Base-by-base conservation (phyloP, 306 rosid genomes). In the Dryas drummondii region DNA sequence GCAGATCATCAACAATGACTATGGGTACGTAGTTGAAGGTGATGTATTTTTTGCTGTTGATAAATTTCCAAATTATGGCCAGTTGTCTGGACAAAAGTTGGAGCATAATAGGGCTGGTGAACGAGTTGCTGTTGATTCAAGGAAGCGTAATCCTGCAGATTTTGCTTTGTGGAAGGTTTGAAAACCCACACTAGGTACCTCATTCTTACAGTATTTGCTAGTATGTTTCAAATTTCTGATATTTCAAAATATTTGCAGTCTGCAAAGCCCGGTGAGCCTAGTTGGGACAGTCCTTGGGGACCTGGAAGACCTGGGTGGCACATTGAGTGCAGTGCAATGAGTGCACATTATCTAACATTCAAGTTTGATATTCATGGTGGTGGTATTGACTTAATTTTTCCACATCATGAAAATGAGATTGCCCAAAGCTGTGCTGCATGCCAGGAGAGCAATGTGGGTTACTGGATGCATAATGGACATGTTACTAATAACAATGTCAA, bases 211-310 rank as follows among this genome's bases (percentile, higher is more conserved):
- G 58, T 46, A 80, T 48, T 76, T 56, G 5, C 46, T 41, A 47
- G 54, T 63, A 50, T 49, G 48, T 74, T 81, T 27, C 63, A 41
- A 52, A 41, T 72, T 10, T 74, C 49, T 72, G 64, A 59, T 51
- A 49, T 59, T 63, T 78, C 54, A 61, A 70, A 13, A 66, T 66
- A 42, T 76, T 82, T 84, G 80, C 87, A 93, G 98, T 89, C 92
- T 73, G 93, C 96, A 32, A 93, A 93, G 81, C 90, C 96, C 22
- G 98, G 90, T 17, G 98, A 94, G 84, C 97, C 97, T 58, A 87
- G 97, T 76, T 94, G 99, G 99, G 92, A 92, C 74, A 94, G 99
- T 73, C 96, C 93, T 40, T 94, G 99, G 99, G 97, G 97, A 71
- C 90, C 78, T 76, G 98, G 97, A 68, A 87, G 99, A 67, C 97